phyloP scores from a whole-genome alignment of 495 filamentous ascomycete genomes.

The Tuber indicum region DNA sequence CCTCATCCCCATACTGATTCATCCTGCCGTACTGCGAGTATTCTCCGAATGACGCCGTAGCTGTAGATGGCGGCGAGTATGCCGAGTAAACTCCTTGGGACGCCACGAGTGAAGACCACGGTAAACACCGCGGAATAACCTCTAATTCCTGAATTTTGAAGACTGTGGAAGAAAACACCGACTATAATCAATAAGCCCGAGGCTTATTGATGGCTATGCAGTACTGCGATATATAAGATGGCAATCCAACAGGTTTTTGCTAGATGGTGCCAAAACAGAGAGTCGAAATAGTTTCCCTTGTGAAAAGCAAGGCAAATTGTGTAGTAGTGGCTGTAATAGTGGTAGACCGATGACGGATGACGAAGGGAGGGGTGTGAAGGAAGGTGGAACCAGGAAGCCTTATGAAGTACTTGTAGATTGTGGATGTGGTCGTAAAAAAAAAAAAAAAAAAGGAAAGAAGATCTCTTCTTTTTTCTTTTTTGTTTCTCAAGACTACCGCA shows the following conservation, averaged over 20 bases:
- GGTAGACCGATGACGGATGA: background rate
- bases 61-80: slow-evolving; percentile 30
- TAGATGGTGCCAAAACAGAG: slow-evolving; percentile 24
- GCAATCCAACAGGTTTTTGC: slow-evolving; percentile 6
- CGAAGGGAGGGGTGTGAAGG: background rate
- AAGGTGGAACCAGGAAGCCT: slow-evolving; percentile 5
- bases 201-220: slow-evolving; percentile 2
- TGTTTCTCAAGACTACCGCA: slow-evolving; percentile 13
- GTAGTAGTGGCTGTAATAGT: background rate
- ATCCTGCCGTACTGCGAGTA: slow-evolving; percentile 31
- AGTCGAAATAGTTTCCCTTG: slow-evolving; percentile 21
- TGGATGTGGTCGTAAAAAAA: slow-evolving; percentile 31
- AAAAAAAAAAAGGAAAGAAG: slow-evolving; percentile 33
- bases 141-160: slow-evolving; percentile 43
- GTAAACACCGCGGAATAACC: slow-evolving; percentile 42
- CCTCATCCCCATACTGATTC: slow-evolving; percentile 32
- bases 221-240: slow-evolving; percentile 26
- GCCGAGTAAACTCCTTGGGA: slow-evolving; percentile 32
- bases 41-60: slow-evolving; percentile 26
- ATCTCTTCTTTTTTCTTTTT: no score
- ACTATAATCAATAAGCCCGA: slow-evolving; percentile 30
- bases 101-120: slow-evolving; percentile 37
- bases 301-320: slow-evolving; percentile 23
- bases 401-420: slow-evolving; percentile 14
- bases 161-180: slow-evolving; percentile 28